Percentiles rank a stretch among this genome's conserved stretches.
Conservation (phyloP, 768 basidiomycete species). For the Hericium coralloides region DNA sequence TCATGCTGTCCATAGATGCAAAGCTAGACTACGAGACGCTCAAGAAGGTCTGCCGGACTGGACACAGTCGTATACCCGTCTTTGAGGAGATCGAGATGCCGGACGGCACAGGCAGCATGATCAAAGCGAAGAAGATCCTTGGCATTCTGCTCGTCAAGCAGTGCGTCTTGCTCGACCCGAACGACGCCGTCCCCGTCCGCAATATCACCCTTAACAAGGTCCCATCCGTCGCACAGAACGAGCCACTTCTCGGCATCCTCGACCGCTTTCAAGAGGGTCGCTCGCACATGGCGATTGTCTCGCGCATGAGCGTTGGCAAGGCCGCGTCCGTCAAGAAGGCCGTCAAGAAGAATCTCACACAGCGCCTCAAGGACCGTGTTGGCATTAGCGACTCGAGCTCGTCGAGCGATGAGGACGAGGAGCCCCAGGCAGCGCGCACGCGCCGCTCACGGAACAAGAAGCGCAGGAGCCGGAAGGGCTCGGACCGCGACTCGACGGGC, state of each 20-base stretch:
- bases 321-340: constrained; percentile 78
- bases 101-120: constrained; percentile 19
- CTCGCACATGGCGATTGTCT: constrained; percentile 86
- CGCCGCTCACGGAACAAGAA: neutral
- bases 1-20: constrained; percentile 84
- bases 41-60: constrained; percentile 11
- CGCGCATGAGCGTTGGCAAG: constrained; percentile 26
- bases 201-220: constrained; percentile 82
- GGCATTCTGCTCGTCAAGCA: constrained; percentile 87
- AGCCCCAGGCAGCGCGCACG: constrained; percentile 16
- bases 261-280: constrained; percentile 88
- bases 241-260: constrained; percentile 74
- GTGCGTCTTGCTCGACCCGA: constrained; percentile 81
- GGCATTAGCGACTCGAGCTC: constrained; percentile 40
- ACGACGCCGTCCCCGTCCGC: constrained; percentile 77
- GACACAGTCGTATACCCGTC: constrained; percentile 17
- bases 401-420: constrained; percentile 37
- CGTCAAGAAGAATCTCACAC: constrained; percentile 72
- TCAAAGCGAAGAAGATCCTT: constrained; percentile 71
- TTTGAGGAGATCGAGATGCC: constrained; percentile 16
- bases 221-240: constrained; percentile 79
- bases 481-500: neutral
- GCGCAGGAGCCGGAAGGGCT: constrained; percentile 1
- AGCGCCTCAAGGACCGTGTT: constrained; percentile 66
- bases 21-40: constrained; percentile 75